Base-by-base conservation (phyloP, 2,329 filamentous ascomycete genomes). In the Colletotrichum kahawae region DNA sequence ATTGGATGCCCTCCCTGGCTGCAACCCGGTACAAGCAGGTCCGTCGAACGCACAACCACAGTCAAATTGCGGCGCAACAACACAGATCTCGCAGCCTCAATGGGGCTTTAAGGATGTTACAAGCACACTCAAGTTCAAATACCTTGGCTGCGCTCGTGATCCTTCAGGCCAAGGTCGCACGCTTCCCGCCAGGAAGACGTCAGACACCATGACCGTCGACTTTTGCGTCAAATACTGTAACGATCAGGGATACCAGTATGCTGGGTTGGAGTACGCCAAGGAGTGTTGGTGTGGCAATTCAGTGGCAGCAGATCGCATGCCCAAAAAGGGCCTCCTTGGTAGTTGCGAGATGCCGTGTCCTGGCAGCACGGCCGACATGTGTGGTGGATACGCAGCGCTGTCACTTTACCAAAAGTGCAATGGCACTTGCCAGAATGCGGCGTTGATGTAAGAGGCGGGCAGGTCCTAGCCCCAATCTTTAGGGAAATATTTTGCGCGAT, bases 1-100 rank as follows among this genome's bases (percentile, higher is more conserved):
- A 43, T 77, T 92, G 74, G 79, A 81, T 21, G 81, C 82, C 34
- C 87, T 93, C 29, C 91, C 92, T 4, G 90, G 92, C 38, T 85
- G 87, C 81, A 90, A 90, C 82, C 85, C 87, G 7, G 77, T 89
- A 33, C 84, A 81, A 38, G 67, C 78, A 13, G 83, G 83, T 5
- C 83, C 84, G 18, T 43, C 27, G 14, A 69, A 59, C 29, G 76
- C 76, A 36, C 57, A 56, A 24, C 66, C 74, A 36, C 68, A 77
- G 63, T 33, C 77, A 9, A 69, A 71, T 56, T 86, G 84, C 65
- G 84, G 83, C 71, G 82, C 85, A 29, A 81, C 81, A 5, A 82
- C 83, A 6, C 74, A 79, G 24, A 87, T 87, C 72, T 84, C 85
- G 5, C 64, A 80, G 10, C 82, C 81, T 8, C 74, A 82, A n/a